These are phyloP conservation scores for Collybia sp. DNA, from an alignment of 768 basidiomycete genomes.

Conservation along the genomic window DNA sequence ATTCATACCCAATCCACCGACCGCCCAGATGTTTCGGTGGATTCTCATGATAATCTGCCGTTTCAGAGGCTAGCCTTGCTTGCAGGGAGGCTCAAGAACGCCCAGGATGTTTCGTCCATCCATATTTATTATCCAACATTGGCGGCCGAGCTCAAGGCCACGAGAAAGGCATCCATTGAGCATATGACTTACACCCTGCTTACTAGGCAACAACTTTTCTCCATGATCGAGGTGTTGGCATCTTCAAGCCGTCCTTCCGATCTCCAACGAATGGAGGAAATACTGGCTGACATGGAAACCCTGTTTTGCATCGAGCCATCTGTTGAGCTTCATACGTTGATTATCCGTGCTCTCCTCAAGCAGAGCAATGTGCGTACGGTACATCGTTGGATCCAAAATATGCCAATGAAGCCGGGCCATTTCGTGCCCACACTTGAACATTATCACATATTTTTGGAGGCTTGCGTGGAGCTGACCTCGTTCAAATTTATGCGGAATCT, in stretches of 20 bases:
- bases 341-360: constrained; percentile 44
- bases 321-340: constrained; percentile 40
- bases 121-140: constrained; percentile 28
- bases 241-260: constrained; percentile 49
- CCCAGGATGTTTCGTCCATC: constrained; percentile 23
- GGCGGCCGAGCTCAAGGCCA: constrained; percentile 15
- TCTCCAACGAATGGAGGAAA: constrained; percentile 46
- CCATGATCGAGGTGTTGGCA: constrained; percentile 41
- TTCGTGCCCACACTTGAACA: constrained; percentile 44
- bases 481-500: constrained; percentile 29
- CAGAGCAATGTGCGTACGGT: constrained; percentile 39
- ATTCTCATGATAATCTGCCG: too few species aligned
- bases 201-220: constrained; percentile 24
- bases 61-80: constrained; percentile 5
- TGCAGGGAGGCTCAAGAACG: constrained; percentile 17
- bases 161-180: constrained; percentile 9
- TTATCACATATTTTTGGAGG: constrained; percentile 50
- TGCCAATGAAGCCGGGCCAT: constrained; percentile 44
- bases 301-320: constrained; percentile 43
- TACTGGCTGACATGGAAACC: constrained; percentile 43
- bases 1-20: constrained; percentile 9
- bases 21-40: constrained; percentile 5
- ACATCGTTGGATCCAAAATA: constrained; percentile 46
- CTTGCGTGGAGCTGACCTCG: constrained; percentile 23
- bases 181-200: constrained; percentile 21